Conservation (phyloP, 2,329 filamentous ascomycete genomes). For the Clarireedia hainanense region DNA sequence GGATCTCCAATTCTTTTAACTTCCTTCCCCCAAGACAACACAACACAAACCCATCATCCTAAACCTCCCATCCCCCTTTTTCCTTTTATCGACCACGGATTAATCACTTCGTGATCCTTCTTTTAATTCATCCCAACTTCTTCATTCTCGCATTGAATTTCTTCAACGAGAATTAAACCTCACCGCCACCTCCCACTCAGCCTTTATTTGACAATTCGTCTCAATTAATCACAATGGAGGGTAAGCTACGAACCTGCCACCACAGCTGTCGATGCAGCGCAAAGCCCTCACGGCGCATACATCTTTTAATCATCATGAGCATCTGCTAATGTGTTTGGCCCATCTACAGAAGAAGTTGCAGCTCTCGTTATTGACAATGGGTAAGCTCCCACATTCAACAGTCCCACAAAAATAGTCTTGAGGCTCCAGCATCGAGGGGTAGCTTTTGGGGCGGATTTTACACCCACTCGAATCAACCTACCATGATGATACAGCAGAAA, state of each 20-base stretch:
- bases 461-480: slow-evolving; percentile 7
- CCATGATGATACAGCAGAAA: slow-evolving; percentile 9
- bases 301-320: slow-evolving; percentile 11
- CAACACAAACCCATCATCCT: background rate
- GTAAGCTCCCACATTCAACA: slow-evolving; percentile 58
- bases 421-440: slow-evolving; percentile 17
- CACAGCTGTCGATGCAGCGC: background rate
- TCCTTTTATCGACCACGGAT: slow-evolving; percentile 9
- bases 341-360: slow-evolving; percentile 89
- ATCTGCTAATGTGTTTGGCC: slow-evolving; percentile 21
- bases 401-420: slow-evolving; percentile 8
- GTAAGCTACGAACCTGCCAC: slow-evolving; percentile 23
- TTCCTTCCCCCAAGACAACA: slow-evolving; percentile 1
- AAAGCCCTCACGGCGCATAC: slow-evolving; percentile 12
- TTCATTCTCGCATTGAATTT: slow-evolving; percentile 1
- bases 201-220: slow-evolving; percentile 25
- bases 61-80: slow-evolving; percentile 7
- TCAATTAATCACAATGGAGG: slow-evolving; percentile 34
- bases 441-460: slow-evolving; percentile 10
- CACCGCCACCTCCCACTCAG: slow-evolving; percentile 7
- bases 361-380: slow-evolving; percentile 99
- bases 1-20: slow-evolving; percentile 11
- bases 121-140: slow-evolving; percentile 1
- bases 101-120: slow-evolving; percentile 6
- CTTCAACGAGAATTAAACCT: slow-evolving; percentile 1